These are phyloP conservation scores for Cutaneotrichosporon sp. DNA, from an alignment of 1,284 basidiomycete genomes.

Conservation along the genomic window DNA sequence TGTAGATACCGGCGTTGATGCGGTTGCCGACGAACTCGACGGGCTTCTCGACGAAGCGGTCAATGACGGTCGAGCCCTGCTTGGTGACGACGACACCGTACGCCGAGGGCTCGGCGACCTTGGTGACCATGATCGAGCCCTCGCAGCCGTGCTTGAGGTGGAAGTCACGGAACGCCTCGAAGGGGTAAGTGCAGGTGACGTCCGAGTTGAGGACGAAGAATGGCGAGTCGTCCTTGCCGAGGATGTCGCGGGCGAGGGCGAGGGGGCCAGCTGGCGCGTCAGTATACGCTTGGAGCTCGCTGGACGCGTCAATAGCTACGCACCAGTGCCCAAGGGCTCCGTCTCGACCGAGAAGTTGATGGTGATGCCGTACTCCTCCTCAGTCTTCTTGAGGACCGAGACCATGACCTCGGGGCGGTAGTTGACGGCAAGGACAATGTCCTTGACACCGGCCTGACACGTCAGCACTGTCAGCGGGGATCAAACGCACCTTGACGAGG, in stretches of 20 bases:
- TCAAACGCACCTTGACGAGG: conserved; percentile 56
- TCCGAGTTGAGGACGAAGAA: conserved; percentile 62
- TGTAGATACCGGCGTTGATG: conserved; percentile 62
- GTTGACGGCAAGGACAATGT: conserved; percentile 60
- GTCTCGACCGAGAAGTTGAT: conserved; percentile 60
- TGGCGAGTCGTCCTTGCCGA: conserved; percentile 59
- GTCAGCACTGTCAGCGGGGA: conserved; percentile 17
- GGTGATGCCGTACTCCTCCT: conserved; percentile 59
- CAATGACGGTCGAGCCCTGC: conserved; percentile 56
- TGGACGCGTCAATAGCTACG: conserved; percentile 17
- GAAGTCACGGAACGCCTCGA: conserved; percentile 59
- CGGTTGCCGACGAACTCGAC: conserved; percentile 60
- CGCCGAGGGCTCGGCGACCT: conserved; percentile 59
- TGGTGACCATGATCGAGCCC: conserved; percentile 61
- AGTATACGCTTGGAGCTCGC: not conserved
- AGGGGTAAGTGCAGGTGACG: conserved; percentile 60
- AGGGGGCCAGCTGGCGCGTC: conserved; percentile 56
- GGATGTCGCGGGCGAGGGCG: conserved; percentile 58
- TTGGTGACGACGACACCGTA: conserved; percentile 60
- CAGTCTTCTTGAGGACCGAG: conserved; percentile 58
- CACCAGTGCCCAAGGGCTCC: conserved; percentile 60
- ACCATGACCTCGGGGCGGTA: conserved; percentile 61
- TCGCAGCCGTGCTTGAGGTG: conserved; percentile 58
- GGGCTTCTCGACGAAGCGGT: conserved; percentile 61
- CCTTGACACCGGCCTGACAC: conserved; percentile 58